Evolutionary conservation across 2,329 filamentous ascomycete genomes (phyloP), one percentile per base, ranked within the genome.

Genomic region (Stemphylium beticola): DNA sequence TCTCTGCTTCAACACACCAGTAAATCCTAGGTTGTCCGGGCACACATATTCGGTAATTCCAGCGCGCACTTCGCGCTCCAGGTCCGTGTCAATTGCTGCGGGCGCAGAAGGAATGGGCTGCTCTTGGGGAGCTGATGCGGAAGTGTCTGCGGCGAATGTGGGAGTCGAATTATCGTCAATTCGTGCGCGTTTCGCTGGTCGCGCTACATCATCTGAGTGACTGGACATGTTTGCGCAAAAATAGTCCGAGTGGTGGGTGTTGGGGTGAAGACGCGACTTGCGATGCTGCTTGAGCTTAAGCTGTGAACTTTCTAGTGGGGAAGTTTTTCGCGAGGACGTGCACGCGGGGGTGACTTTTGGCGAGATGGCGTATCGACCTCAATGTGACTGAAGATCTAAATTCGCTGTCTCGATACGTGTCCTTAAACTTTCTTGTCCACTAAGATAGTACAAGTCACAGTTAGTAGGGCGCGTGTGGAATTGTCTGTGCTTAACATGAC

Each of bases 21-120:
- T 74, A 61, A 90, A 90, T 1, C 86, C 85, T 50, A 79, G 74
- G 29, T 82, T 79, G n/a, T 81, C 74, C 1, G 80, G 75, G 40
- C 81, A 84, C 14, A 89, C 83, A 70, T 84, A 89, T 60, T 85
- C 81, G 8, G 83, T 84, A 61, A 91, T 90, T 24, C 88, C 88
- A 1, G 78, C 79, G 40, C 74, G 74, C 11, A 69, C 59, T 60
- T 82, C 80, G 32, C 78, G 76, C 39, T 75, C 72, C 20, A 71
- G 51, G 47, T 76, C 74, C 14, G 53, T 59, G 18, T 71, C 68
- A 38, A 62, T 61, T 29, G 59, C 46, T 20, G 62, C 51, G 12
- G 57, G 52, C 24, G 36, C 56, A 20, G 55, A 41, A 36, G 50
- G 33, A 41, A 34, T 55, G 4, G 53, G 37, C 10, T 64, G 49